Evolutionary conservation across 2,329 filamentous ascomycete species (phyloP), one percentile per base, ranked within the genome.

Genomic region (Phyllosticta citriasiana): DNA sequence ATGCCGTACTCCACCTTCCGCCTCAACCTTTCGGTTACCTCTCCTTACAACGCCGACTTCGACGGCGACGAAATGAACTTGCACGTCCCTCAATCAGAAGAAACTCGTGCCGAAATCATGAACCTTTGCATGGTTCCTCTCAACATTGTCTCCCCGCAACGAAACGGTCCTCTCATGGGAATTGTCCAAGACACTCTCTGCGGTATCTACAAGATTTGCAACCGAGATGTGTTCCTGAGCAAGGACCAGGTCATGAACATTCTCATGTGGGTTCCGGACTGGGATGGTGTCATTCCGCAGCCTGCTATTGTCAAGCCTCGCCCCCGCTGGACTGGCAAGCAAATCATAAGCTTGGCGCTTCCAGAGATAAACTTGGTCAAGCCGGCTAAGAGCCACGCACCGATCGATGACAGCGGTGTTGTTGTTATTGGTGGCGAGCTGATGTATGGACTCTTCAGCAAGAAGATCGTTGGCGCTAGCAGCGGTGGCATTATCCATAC

Each of bases 21-120:
- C 65, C 83, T 99, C 55, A 99, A 99, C 71, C 77, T 99, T 67
- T 99, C 94, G 0, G 94, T 99, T 71, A 99, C 95, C 0, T 96
- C 92, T 27, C 94, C 94, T 0, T 99, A 99, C 81, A 99, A 99
- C 78, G 94, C 94, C 69, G 94, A 99, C 89, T 99, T 99, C 78
- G 94, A 99, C 72, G 94, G 94, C 78, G 94, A 99, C 74, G 94
- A 99, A 77, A 99, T 99, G 94, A 99, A 99, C 73, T 85, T 99
- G 78, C 94, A 99, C 83, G 95, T 99, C 58, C 95, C 94, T 3
- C 94, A 99, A 72, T 94, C 89, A 47, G 92, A 99, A 72, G 95
- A 99, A 76, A 95, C 95, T 35, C 88, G 94, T 63, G 91, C 95
- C 54, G 94, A 99, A 75, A 85, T 99, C 67, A 90, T 86, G 74